Percentiles rank a stretch among this genome's conserved stretches.
Evolutionary conservation across 2,329 filamentous ascomycete species (phyloP).

Genomic region (Nigrospora sphaerica): DNA sequence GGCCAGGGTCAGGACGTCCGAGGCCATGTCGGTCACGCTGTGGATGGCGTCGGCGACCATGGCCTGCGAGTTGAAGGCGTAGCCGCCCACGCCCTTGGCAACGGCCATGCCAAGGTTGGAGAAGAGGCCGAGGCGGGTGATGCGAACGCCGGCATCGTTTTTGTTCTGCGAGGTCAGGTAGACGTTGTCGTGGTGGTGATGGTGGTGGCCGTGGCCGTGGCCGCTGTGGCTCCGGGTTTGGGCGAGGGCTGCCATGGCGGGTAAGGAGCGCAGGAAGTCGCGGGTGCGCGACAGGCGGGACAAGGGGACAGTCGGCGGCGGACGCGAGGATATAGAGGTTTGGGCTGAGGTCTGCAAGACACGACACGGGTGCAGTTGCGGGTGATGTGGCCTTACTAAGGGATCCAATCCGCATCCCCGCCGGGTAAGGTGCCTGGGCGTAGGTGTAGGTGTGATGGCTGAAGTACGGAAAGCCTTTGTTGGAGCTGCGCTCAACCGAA

Average conservation of each 20-base stretch:
- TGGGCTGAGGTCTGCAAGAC: slow-evolving; percentile 3
- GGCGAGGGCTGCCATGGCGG: slow-evolving; percentile 25
- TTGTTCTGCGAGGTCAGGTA: slow-evolving; percentile 78
- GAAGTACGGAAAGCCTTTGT: no score
- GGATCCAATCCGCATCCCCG: no score
- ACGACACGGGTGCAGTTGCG: slow-evolving; percentile 1
- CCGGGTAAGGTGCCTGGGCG: no score
- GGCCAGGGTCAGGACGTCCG: slow-evolving; percentile 86
- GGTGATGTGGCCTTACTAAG: no score
- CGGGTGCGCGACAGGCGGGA: slow-evolving; percentile 6
- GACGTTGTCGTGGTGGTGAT: slow-evolving; percentile 78
- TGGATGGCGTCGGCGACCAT: slow-evolving; percentile 93
- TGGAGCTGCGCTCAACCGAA: no score
- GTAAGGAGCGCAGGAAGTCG: slow-evolving; percentile 11
- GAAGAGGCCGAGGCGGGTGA: slow-evolving; percentile 80
- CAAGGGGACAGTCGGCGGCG: background rate
- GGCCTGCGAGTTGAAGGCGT: slow-evolving; percentile 89
- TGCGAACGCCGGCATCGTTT: slow-evolving; percentile 87
- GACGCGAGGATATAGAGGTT: background rate
- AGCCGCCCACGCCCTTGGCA: slow-evolving; percentile 86
- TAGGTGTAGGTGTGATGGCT: no score
- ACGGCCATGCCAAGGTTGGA: slow-evolving; percentile 93
- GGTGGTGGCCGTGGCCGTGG: slow-evolving; percentile 54
- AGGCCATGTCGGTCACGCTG: slow-evolving; percentile 89
- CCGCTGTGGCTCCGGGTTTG: slow-evolving; percentile 44